Conservation (phyloP, 176 grass and related monocot species). For the Juncus inflexus region DNA sequence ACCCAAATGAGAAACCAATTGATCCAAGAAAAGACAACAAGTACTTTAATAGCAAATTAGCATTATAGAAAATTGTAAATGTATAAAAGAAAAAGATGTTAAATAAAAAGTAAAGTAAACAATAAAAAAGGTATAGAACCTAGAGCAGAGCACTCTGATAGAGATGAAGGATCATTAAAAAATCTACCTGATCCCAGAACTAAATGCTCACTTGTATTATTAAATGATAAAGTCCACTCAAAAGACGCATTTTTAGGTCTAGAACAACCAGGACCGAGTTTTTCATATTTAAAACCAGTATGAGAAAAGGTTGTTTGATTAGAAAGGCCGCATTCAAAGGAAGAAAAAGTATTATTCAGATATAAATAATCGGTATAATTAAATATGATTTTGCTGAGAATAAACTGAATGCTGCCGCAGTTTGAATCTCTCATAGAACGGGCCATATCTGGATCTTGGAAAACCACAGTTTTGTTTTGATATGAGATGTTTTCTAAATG, state of each 20-base stretch:
- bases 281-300: background rate
- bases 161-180: background rate
- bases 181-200: background rate
- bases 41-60: background rate
- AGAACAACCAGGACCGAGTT: background rate
- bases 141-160: background rate
- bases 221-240: slow-evolving; percentile 1
- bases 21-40: background rate
- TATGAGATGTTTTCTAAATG: slow-evolving; percentile 7
- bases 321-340: background rate
- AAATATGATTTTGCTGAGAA: background rate
- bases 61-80: background rate
- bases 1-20: slow-evolving; percentile 6
- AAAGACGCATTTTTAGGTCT: slow-evolving; percentile 3
- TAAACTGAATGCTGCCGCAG: background rate
- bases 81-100: background rate
- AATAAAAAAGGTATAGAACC: background rate
- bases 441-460: slow-evolving; percentile 9
- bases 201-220: background rate
- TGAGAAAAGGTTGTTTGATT: background rate
- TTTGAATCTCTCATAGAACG: background rate
- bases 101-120: background rate
- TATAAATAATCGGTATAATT: background rate
- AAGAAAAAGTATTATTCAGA: background rate
- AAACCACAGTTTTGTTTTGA: background rate